Evolutionary conservation across 2,329 filamentous ascomycete genomes (phyloP).

Genomic region (Ceratocystiopsis sp.): DNA sequence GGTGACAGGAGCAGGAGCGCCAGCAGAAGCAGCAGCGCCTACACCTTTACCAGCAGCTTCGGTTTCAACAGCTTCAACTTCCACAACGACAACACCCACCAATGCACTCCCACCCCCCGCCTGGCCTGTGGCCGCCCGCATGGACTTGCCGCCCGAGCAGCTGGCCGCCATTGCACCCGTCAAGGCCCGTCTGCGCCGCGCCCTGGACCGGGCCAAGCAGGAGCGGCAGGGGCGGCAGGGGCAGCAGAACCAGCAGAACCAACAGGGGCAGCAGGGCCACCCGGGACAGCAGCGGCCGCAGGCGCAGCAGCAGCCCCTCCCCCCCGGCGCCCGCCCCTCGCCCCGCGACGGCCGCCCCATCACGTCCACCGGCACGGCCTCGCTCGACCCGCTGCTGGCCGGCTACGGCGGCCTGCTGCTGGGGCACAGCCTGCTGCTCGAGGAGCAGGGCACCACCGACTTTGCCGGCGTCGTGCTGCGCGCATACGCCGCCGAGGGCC

Average conservation of each 20-base stretch:
- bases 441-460: constrained; percentile 86
- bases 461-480: constrained; percentile 71
- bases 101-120: not conserved
- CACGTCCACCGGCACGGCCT: constrained; percentile 79
- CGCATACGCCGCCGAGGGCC: constrained; percentile 85
- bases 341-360: constrained; percentile 74
- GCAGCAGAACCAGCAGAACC: too few relatives aligned
- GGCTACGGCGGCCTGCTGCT: constrained; percentile 74
- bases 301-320: constrained; percentile 12
- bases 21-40: too few relatives aligned
- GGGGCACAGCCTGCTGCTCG: constrained; percentile 63
- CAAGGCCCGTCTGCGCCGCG: constrained; percentile 4
- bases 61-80: not conserved
- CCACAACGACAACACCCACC: not conserved
- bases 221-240: constrained; percentile 1
- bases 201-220: constrained; percentile 1
- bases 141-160: not conserved
- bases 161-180: constrained; percentile 3
- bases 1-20: too few relatives aligned
- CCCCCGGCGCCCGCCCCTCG: constrained; percentile 55
- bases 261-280: too few relatives aligned
- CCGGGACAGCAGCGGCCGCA: not conserved
- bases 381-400: constrained; percentile 68
- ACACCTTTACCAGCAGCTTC: too few relatives aligned
- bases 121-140: constrained; percentile 3